Evolutionary conservation across 2,329 filamentous ascomycete genomes (phyloP), one percentile per base, ranked within the genome.

Genomic region (Neurospora sp.): DNA sequence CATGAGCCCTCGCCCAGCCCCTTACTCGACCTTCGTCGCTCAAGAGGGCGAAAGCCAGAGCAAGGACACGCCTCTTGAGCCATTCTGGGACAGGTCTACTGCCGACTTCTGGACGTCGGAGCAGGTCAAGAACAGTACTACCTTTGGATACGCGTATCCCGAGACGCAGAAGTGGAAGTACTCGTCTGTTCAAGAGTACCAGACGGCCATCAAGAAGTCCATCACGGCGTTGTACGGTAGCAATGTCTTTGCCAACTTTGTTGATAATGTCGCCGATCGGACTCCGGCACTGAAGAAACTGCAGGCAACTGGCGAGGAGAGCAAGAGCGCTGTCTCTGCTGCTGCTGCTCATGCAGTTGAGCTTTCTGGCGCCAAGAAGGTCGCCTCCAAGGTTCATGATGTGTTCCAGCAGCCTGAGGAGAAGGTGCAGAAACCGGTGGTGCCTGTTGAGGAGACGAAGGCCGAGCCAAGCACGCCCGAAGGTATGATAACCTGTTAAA

Each of bases 21-120:
- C 75, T 1, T 77, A 76, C 52, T 72, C 70, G 6, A 79, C 74
- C 28, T 76, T 76, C 81, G 71, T 52, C 46, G 71, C 70, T 1
- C 71, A 72, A 36, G 69, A 69, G 11, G 73, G 75, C 28, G 68
- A 71, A 11, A 66, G 38, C 6, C 71, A 76, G 67, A 70, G 52
- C 62, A 19, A 73, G 38, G 68, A 73, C 68, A 71, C 74, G 0
- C 73, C 73, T 5, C 73, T 78, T 6, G 71, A 70, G 1, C 76
- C 77, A 12, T 80, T 80, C 67, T 80, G 76, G 76, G 75, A 74
- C 69, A 72, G 73, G 23, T 72, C 68, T 12, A 74, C 74, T 5
- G 70, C 43, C n/a, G 67, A 71, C 39, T 78, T 77, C 72, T 78
- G 77, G 77, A 77, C 75, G 1, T 77, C 76, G 4, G 74, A 69